Evolutionary conservation across 495 filamentous ascomycete species (phyloP), one percentile per base, ranked within the genome.

Genomic region (Penicillium daleae): DNA sequence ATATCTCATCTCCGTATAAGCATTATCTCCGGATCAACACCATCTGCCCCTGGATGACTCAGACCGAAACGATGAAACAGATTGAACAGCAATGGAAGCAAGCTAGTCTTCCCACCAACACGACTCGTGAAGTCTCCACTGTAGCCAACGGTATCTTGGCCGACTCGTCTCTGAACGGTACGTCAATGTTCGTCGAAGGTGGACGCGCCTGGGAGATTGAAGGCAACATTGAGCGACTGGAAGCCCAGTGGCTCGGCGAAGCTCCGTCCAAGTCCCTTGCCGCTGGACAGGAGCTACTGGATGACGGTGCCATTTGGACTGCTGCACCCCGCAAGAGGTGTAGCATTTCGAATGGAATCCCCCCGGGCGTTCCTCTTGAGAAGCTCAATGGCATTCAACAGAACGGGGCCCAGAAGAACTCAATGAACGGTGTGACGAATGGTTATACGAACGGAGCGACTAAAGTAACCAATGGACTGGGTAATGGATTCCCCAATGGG

Each of bases 31-130:
- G 84, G 22, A 76, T 80, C 59, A 86, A 85, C 64, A 78, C 79
- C 15, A 75, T 85, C 56, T 85, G 82, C 62, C 84, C 84, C 1
- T 85, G 82, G 82, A 79, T 82, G 69, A 83, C 81, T 2, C 66
- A 77, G 46, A 83, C 78, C 7, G 71, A 73, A 12, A 76, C 80
- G 19, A 74, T 79, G 9, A 70, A 72, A 42, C 78, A 75, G 17
- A 73, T 84, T 19, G 65, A 75, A 49, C 68, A 76, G 12, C 65
- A 66, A 15, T 86, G 83, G 82, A 59, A 68, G 21, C 66, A 74
- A 59, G 79, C 76, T 27, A 72, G 72, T 12, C 68, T 85, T 49
- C 82, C 83, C 0, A 57, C 80, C 21, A 86, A 84, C 60, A 70
- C 68, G 0, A 70, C 80, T 0, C 61, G 63, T 2, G 78, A 82